Conservation (phyloP, 1,284 basidiomycete genomes). For the Peniophora sp. region DNA sequence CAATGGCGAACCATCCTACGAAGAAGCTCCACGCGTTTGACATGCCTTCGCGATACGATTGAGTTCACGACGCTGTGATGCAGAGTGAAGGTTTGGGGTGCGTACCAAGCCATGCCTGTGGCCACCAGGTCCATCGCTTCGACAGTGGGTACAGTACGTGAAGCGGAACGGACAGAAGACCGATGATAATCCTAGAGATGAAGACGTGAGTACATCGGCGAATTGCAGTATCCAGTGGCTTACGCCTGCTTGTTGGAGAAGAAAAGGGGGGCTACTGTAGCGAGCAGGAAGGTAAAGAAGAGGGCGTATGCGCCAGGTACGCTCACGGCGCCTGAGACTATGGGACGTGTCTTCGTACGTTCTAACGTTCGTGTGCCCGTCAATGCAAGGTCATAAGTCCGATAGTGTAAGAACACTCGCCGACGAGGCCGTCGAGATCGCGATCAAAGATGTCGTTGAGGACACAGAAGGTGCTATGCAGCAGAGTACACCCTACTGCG, state of each 20-base stretch:
- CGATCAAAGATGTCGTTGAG: conserved; percentile 17
- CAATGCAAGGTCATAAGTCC: background rate
- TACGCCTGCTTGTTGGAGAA: background rate
- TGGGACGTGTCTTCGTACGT: conserved; percentile 30
- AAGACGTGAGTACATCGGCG: background rate
- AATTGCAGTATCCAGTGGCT: background rate
- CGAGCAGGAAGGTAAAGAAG: conserved; percentile 26
- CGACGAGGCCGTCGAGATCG: conserved; percentile 17
- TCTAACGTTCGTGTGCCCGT: conserved; percentile 14
- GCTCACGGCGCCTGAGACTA: conserved; percentile 28
- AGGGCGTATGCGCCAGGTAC: conserved; percentile 28
- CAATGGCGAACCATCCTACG: conserved; percentile 4
- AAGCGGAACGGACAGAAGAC: conserved; percentile 27
- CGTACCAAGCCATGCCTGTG: conserved; percentile 50
- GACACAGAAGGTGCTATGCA: conserved; percentile 11
- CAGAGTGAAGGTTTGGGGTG: background rate
- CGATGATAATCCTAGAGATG: conserved; percentile 26
- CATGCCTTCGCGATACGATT: conserved; percentile 18
- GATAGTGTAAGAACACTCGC: conserved; percentile 12
- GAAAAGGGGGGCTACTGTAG: conserved; percentile 18
- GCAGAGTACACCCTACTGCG: conserved; percentile 1
- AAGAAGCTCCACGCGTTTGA: conserved; percentile 3
- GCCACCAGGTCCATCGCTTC: conserved; percentile 45
- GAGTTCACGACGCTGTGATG: too few species aligned
- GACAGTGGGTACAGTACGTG: conserved; percentile 35